Percentiles rank a stretch among this genome's conserved stretches.
These are phyloP conservation scores for Fusarium heterosporum DNA, from an alignment of 2,329 filamentous ascomycete genomes.

Conservation along the genomic window DNA sequence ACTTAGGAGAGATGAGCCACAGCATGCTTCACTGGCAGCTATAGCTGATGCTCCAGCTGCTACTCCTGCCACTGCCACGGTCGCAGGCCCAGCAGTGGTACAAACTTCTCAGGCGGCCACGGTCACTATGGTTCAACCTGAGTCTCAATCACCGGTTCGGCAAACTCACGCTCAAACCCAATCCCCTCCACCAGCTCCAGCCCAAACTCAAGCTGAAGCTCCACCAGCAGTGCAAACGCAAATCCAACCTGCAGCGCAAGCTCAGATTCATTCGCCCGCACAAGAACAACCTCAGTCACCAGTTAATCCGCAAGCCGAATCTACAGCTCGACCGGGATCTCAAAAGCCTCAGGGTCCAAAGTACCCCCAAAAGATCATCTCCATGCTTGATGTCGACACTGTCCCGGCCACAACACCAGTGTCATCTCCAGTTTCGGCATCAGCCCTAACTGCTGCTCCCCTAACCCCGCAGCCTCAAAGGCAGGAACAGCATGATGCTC, in stretches of 20 bases:
- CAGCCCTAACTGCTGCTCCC: background rate
- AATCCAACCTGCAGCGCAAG: slow-evolving; percentile 8
- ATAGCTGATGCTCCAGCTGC: slow-evolving; percentile 27
- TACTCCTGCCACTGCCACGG: slow-evolving; percentile 9
- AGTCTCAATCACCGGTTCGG: slow-evolving; percentile 11
- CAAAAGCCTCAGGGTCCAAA: slow-evolving; percentile 5
- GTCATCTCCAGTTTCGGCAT: slow-evolving; percentile 3
- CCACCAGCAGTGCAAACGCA: background rate
- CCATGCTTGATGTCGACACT: slow-evolving; percentile 29
- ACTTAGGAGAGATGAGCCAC: slow-evolving; percentile 54
- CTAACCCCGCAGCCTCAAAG: slow-evolving; percentile 13
- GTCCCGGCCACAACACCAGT: background rate
- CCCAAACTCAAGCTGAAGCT: slow-evolving; percentile 6
- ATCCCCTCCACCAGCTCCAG: slow-evolving; percentile 2
- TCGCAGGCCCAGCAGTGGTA: slow-evolving; percentile 10
- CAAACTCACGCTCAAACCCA: slow-evolving; percentile 14
- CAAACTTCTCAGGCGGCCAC: slow-evolving; percentile 24
- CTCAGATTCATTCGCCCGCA: slow-evolving; percentile 1
- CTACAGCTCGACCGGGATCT: background rate
- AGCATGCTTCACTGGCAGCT: slow-evolving; percentile 22
- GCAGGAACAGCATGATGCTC: background rate
- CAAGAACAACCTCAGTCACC: slow-evolving; percentile 7
- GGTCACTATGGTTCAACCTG: slow-evolving; percentile 21
- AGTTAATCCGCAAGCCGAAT: background rate
- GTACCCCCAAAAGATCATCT: slow-evolving; percentile 27